Base-by-base conservation (phyloP, 768 basidiomycete genomes). In the Boletus vermiculosoides region DNA sequence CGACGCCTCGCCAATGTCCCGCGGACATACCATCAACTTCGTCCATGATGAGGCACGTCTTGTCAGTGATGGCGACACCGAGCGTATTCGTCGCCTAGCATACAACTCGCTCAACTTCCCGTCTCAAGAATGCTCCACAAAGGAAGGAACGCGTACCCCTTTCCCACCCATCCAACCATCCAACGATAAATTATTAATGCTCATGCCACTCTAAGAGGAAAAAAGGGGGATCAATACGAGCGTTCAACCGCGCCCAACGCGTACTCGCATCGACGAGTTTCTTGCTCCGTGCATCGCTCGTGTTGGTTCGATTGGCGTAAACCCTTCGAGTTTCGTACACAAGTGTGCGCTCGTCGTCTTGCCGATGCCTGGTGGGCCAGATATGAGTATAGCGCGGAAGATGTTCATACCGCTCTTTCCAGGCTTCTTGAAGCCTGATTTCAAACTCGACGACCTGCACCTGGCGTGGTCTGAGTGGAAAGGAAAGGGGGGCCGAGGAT, bases 11-110 rank as follows among this genome's bases (percentile, higher is more conserved):
- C 45, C 97, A 82, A 72, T 99, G 97, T 18, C 97, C 97, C 4
- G 92, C 91, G 7, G 94, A 96, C 95, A 98, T 99, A 1, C 97
- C 97, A 63, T 99, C 97, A 3, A 98, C 96, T 70, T 99, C 97
- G 66, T 99, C 97, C 96, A 99, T 98, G 69, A 99, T 98, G 45
- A 99, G 77, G 61, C 94, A 92, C 0, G 90, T 83, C 69, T 79
- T 84, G 63, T 90, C 83, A 0, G 90, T 94, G 61, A 98, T 85
- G 16, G 76, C 67, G 2, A 95, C 77, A 3, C 90, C 94, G 2
- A 83, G 74, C 1, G 84, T 82, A 59, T 90, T 92, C 10, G 83
- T 85, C 22, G 73, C 73, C 86, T 83, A 55, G 36, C 22, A 7
- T 30, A n/a, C 3, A 39, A 15, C 15, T 15, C 10, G 11, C 7